These are phyloP conservation scores for Neoboletus subvelutipes DNA, from an alignment of 768 basidiomycete species.

Conservation along the genomic window DNA sequence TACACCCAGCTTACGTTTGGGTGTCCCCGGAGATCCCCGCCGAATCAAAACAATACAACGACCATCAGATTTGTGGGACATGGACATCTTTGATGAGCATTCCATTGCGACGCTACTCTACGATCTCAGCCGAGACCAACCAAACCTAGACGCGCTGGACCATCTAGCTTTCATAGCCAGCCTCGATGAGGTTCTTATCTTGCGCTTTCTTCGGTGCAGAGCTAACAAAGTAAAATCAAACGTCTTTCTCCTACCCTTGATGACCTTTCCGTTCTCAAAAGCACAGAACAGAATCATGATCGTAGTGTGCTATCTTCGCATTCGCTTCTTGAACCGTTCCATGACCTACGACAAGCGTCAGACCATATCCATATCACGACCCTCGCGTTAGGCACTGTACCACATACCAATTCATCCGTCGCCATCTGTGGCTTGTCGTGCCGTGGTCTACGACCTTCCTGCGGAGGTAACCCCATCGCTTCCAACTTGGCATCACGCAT, in stretches of 20 bases:
- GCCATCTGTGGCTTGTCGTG: conserved; percentile 74
- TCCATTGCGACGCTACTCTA: conserved; percentile 19
- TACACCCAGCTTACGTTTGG: no score
- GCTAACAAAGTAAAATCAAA: no score
- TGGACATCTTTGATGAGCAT: conserved; percentile 26
- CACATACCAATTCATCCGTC: conserved; percentile 83
- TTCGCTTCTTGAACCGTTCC: conserved; percentile 97
- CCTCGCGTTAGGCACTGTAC: background rate
- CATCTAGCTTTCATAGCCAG: conserved; percentile 30
- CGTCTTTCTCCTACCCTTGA: no score
- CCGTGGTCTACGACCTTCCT: conserved; percentile 38
- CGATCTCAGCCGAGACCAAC: conserved; percentile 16
- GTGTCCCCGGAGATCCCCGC: no score
- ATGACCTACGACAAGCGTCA: conserved; percentile 59
- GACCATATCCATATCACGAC: background rate
- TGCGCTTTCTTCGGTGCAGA: background rate
- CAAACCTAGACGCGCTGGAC: conserved; percentile 25
- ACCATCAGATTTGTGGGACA: conserved; percentile 28
- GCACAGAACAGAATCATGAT: no score
- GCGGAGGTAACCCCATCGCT: conserved; percentile 72
- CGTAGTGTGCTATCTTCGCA: conserved; percentile 85
- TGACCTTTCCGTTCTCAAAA: no score
- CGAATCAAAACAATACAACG: no score
- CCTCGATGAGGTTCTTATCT: conserved; percentile 21
- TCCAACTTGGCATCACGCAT: conserved; percentile 84